Conservation (phyloP, 148 eudicot genomes). For the Silene conica region DNA sequence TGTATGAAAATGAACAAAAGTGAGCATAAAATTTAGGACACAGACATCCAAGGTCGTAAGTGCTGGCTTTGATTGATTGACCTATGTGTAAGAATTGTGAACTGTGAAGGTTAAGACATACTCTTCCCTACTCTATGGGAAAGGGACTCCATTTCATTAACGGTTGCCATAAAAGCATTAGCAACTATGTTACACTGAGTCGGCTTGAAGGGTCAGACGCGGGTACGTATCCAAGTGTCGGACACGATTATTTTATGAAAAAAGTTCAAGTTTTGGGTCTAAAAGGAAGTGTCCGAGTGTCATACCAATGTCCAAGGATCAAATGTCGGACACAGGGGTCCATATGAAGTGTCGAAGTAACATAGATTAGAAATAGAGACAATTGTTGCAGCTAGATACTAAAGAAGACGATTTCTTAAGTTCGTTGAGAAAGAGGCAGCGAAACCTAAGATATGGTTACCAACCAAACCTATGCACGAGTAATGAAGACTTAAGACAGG, state of each 20-base stretch:
- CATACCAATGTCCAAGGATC: too few species aligned
- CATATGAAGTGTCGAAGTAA: too few species aligned
- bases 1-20: background rate
- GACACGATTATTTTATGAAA: too few species aligned
- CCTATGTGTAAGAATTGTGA: background rate
- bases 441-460: background rate
- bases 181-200: too few species aligned
- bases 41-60: too few species aligned
- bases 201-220: too few species aligned
- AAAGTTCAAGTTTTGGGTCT: too few species aligned
- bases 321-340: too few species aligned
- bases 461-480: background rate
- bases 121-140: background rate
- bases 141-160: background rate
- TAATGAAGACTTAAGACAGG: too few species aligned
- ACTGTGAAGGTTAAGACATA: background rate
- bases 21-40: too few species aligned
- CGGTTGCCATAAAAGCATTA: background rate
- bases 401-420: background rate
- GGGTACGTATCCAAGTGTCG: too few species aligned
- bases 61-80: background rate
- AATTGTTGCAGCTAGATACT: background rate
- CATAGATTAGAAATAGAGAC: background rate
- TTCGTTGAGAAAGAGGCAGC: background rate
- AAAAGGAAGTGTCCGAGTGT: too few species aligned